Percentiles rank a stretch among this genome's conserved stretches.
Evolutionary conservation across 1,284 basidiomycete species (phyloP).

Genomic region (Microbotryomycetes sp.): DNA sequence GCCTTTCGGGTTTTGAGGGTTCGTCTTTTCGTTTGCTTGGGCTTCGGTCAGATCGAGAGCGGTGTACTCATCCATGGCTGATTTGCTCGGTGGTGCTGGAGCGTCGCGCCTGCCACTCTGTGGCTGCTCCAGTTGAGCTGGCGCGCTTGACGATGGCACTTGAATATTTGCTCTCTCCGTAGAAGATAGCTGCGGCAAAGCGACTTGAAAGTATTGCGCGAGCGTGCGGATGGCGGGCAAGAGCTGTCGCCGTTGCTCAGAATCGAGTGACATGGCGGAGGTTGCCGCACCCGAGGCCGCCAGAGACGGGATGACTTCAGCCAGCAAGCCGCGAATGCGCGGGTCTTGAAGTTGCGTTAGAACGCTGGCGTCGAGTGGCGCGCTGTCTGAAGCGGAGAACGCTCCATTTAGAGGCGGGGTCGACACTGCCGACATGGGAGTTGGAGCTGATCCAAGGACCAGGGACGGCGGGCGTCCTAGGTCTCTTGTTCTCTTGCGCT

Average conservation of each 20-base stretch:
- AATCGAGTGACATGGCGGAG: not conserved
- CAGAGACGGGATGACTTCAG: slow-evolving; percentile 18
- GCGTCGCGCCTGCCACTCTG: not conserved
- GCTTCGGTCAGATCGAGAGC: slow-evolving; percentile 6
- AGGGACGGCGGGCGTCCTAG: not conserved
- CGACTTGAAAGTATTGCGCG: slow-evolving; percentile 19
- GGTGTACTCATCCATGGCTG: slow-evolving; percentile 7
- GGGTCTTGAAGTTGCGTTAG: slow-evolving; percentile 10
- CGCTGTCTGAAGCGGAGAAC: not conserved
- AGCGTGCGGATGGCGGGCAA: slow-evolving; percentile 19
- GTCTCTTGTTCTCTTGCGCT: slow-evolving; percentile 17
- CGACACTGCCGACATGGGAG: not conserved
- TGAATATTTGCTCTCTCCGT: not conserved
- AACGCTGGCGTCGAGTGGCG: not conserved
- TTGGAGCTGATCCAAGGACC: not conserved
- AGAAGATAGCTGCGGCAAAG: no score
- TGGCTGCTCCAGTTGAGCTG: not conserved
- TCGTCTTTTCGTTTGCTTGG: slow-evolving; percentile 13
- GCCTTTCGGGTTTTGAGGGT: slow-evolving; percentile 18
- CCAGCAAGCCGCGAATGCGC: slow-evolving; percentile 15
- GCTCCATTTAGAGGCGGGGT: not conserved
- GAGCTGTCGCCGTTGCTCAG: slow-evolving; percentile 6
- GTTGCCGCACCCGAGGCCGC: not conserved
- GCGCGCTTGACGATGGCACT: not conserved
- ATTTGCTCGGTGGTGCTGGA: not conserved